phyloP scores from a whole-genome alignment of 2,329 filamentous ascomycete species.

The Penicillium sp. region DNA sequence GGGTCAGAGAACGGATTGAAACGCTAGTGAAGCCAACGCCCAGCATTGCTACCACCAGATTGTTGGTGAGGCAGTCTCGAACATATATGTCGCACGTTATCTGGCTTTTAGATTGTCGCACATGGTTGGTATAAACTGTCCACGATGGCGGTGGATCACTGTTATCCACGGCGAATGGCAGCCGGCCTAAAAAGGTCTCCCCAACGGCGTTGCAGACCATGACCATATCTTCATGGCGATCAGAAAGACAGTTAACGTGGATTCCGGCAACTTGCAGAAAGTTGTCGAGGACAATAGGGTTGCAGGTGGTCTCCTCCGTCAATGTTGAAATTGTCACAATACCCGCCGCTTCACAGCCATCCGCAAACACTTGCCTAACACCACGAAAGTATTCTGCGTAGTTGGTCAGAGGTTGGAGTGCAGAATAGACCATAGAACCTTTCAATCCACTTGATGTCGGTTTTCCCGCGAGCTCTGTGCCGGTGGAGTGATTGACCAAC shows the following conservation, averaged over 20 bases:
- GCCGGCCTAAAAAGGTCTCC: not conserved
- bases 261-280: constrained; percentile 41
- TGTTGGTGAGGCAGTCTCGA: not conserved
- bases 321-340: constrained; percentile 15
- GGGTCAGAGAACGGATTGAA: not conserved
- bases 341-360: constrained; percentile 23
- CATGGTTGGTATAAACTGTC: constrained; percentile 1
- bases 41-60: not conserved
- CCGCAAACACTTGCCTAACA: not conserved
- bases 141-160: not conserved
- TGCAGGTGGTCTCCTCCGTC: constrained; percentile 23
- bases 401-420: not conserved
- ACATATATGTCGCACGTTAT: constrained; percentile 1
- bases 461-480: too few relatives aligned
- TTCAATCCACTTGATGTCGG: not conserved
- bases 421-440: not conserved
- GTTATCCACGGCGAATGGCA: not conserved
- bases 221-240: constrained; percentile 27
- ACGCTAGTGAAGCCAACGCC: not conserved
- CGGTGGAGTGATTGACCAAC: too few relatives aligned
- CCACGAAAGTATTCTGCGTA: constrained; percentile 3
- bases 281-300: constrained; percentile 30
- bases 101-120: not conserved
- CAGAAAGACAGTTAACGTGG: constrained; percentile 35
- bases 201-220: constrained; percentile 30